Conservation (phyloP, 78 protist genomes). For the Neovahlkampfia damariscottae region DNA sequence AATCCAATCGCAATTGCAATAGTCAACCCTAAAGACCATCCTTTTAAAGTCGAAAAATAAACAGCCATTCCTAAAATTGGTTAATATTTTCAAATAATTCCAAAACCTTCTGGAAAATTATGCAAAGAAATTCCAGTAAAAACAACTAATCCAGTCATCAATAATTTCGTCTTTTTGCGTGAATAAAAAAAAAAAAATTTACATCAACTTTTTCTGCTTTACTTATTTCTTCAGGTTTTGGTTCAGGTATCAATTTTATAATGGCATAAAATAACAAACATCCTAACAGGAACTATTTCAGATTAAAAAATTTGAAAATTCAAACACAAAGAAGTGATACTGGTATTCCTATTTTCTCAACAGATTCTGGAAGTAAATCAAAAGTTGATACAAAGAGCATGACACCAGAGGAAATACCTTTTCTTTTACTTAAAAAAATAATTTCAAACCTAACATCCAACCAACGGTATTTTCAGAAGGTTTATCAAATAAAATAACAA, state of each 20-base stretch:
- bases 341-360: neutral
- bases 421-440: neutral
- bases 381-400: conserved; percentile 8
- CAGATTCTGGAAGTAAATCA: conserved; percentile 11
- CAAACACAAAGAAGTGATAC: neutral
- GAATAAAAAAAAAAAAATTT: neutral
- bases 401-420: neutral
- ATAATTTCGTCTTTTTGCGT: conserved; percentile 1
- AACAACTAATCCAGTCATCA: neutral
- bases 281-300: neutral
- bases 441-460: neutral
- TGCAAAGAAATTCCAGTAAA: neutral
- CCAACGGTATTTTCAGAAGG: neutral
- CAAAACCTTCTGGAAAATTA: conserved; percentile 16
- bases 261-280: neutral
- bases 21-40: neutral
- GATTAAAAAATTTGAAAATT: too few species aligned
- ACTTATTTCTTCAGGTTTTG: neutral
- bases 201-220: neutral
- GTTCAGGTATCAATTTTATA: neutral
- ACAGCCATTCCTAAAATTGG: conserved; percentile 3
- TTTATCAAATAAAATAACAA: neutral
- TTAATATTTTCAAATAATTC: too few species aligned
- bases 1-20: conserved; percentile 7
- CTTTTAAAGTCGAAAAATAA: conserved; percentile 9